Percentiles rank a stretch among this genome's conserved stretches.
These are phyloP conservation scores for Linderniella brevidens DNA, from an alignment of 257 asterid species.

Conservation along the genomic window DNA sequence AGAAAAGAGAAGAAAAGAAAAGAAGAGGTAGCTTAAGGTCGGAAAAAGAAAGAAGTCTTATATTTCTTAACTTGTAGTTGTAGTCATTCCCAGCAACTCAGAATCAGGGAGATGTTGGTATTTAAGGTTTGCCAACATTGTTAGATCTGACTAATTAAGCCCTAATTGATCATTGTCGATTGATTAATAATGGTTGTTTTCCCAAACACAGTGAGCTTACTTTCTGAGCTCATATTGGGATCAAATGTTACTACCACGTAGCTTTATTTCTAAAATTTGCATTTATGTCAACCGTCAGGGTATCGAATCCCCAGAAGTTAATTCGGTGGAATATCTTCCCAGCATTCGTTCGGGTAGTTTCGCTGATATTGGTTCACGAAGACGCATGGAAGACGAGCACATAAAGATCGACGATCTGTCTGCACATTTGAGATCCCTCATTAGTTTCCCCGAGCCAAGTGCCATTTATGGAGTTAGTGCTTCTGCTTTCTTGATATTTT, in stretches of 20 bases:
- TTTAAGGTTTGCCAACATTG: background rate
- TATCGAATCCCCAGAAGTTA: slow-evolving; percentile 27
- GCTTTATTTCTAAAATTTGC: background rate
- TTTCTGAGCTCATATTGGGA: background rate
- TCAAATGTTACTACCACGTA: background rate
- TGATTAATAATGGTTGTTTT: too few species aligned
- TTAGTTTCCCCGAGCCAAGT: slow-evolving; percentile 41
- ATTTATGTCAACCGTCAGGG: slow-evolving; percentile 17
- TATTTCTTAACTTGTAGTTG: too few species aligned
- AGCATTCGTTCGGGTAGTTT: slow-evolving; percentile 63
- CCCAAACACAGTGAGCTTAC: too few species aligned
- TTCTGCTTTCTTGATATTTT: background rate
- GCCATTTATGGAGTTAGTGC: slow-evolving; percentile 66
- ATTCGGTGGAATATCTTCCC: slow-evolving; percentile 24
- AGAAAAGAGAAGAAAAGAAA: too few species aligned
- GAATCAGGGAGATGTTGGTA: background rate
- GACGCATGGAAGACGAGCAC: slow-evolving; percentile 82
- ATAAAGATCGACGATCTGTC: slow-evolving; percentile 61
- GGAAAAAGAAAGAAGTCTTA: too few species aligned
- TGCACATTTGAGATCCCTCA: slow-evolving; percentile 39
- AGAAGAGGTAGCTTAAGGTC: too few species aligned
- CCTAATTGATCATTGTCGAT: background rate
- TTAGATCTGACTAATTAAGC: background rate
- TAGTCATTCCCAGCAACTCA: background rate
- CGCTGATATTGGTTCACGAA: slow-evolving; percentile 63